Evolutionary conservation across 345 rosid species (phyloP).

Genomic region (Syzygium grande): DNA sequence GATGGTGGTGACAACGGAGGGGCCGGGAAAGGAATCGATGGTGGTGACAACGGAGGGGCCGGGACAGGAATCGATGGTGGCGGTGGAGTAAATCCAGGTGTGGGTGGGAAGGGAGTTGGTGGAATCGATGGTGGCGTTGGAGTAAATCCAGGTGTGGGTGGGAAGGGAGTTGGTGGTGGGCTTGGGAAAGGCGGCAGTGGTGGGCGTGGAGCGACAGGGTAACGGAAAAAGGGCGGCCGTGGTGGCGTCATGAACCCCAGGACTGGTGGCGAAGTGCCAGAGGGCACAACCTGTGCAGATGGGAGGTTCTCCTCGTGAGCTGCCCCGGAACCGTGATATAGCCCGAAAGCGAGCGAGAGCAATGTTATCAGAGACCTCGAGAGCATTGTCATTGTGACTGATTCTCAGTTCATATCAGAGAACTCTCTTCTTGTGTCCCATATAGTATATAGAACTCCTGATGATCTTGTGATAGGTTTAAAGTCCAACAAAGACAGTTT

Average conservation of each 20-base stretch:
- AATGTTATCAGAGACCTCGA: conserved; percentile 17
- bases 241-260: neutral
- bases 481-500: neutral
- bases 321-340: conserved; percentile 11
- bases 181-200: neutral
- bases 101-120: too few relatives aligned
- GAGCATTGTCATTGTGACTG: conserved; percentile 8
- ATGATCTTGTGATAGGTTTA: neutral
- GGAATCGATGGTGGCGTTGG: conserved; percentile 28
- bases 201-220: fast-evolving
- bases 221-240: neutral
- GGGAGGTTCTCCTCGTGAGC: conserved; percentile 23
- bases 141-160: conserved; percentile 1
- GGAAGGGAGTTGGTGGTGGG: neutral
- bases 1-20: neutral
- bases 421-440: conserved; percentile 4
- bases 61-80: conserved; percentile 10
- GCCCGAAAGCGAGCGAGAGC: conserved; percentile 13
- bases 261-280: neutral
- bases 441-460: neutral
- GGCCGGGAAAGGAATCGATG: neutral
- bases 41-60: neutral
- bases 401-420: neutral
- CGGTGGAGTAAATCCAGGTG: conserved; percentile 21
- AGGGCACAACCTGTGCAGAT: conserved; percentile 42